Evolutionary conservation across 176 grass and related monocot species (phyloP).

Genomic region (Triticum monococcum): DNA sequence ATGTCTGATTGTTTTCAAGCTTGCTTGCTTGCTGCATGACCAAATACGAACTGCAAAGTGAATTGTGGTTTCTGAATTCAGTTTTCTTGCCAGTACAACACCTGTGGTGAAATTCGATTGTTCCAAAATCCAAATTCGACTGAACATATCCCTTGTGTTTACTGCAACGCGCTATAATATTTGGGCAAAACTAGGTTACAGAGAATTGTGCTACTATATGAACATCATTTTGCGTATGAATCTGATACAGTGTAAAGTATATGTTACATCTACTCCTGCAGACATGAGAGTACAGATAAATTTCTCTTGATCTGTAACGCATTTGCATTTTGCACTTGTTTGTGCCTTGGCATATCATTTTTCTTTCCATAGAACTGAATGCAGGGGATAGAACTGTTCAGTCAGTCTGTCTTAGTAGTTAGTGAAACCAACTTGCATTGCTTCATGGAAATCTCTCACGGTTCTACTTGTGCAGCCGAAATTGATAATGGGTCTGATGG

Average conservation of each 20-base stretch:
- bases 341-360: neutral
- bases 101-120: neutral
- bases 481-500: neutral
- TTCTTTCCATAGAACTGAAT: neutral
- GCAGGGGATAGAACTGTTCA: neutral
- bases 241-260: no score
- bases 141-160: neutral
- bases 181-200: neutral
- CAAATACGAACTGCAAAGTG: neutral
- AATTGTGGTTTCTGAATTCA: neutral
- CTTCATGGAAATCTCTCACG: neutral
- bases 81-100: neutral
- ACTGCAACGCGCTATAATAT: neutral
- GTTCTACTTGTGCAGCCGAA: no score
- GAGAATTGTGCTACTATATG: no score
- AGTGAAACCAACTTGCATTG: neutral
- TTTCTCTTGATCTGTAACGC: no score
- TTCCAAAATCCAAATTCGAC: neutral
- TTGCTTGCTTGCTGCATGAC: neutral
- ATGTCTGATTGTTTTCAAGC: neutral
- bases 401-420: neutral
- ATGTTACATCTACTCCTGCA: no score
- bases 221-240: no score
- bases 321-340: neutral
- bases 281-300: no score